Conservation (phyloP, 306 rosid genomes). For the Glycine latifolia region DNA sequence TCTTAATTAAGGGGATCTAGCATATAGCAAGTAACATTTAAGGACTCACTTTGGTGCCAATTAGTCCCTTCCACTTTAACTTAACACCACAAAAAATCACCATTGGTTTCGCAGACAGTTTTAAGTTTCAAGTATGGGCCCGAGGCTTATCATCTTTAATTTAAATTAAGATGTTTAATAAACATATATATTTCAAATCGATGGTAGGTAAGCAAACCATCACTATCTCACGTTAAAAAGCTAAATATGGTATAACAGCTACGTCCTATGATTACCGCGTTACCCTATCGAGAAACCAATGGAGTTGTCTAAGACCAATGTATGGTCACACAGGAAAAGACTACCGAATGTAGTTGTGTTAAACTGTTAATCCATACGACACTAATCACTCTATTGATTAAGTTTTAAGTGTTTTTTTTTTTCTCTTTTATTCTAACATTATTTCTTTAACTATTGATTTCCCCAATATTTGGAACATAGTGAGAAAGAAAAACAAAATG, state of each 20-base stretch:
- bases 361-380: too few species aligned
- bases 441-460: background rate
- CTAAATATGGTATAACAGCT: background rate
- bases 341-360: too few species aligned
- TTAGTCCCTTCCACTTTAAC: too few species aligned
- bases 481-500: too few species aligned
- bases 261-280: too few species aligned
- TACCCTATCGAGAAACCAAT: background rate
- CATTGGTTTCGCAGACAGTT: background rate
- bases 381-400: too few species aligned
- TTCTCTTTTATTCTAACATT: background rate
- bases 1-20: too few species aligned
- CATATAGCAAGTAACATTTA: too few species aligned
- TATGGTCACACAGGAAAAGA: too few species aligned
- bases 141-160: background rate
- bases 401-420: too few species aligned
- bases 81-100: background rate
- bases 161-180: background rate
- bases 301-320: background rate
- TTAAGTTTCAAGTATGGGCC: background rate
- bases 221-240: background rate
- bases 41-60: too few species aligned
- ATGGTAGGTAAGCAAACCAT: background rate
- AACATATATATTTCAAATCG: background rate
- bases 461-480: background rate